phyloP scores from a whole-genome alignment of 306 rosid genomes.

The Abrus pulchellus region DNA sequence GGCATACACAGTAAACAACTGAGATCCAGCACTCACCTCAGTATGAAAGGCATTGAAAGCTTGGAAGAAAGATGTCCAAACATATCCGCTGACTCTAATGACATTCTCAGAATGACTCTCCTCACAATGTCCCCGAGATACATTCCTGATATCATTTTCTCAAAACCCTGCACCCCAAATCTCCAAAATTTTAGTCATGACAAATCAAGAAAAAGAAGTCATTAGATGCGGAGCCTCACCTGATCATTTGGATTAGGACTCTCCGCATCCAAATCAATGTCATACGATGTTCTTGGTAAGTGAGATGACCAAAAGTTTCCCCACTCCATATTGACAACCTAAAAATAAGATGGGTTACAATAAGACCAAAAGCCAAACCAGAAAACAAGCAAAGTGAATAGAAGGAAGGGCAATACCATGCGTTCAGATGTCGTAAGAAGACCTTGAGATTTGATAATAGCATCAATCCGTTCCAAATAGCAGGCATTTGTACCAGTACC shows the following conservation, averaged over 20 bases:
- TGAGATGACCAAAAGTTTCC: constrained; percentile 95
- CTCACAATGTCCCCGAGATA: constrained; percentile 94
- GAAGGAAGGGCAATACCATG: constrained; percentile 65
- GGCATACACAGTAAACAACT: neutral
- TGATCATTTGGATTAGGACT: constrained; percentile 96
- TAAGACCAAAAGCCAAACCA: constrained; percentile 13
- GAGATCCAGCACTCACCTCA: constrained; percentile 64
- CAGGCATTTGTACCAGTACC: constrained; percentile 98
- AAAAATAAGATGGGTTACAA: constrained; percentile 6
- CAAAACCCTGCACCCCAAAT: constrained; percentile 79
- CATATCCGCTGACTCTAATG: constrained; percentile 76
- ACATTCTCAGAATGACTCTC: constrained; percentile 86
- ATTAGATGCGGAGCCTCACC: constrained; percentile 54
- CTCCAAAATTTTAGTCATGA: constrained; percentile 41
- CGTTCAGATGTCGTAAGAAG: constrained; percentile 78
- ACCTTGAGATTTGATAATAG: constrained; percentile 90
- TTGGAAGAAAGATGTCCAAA: constrained; percentile 72
- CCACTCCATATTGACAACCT: constrained; percentile 99
- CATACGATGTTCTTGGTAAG: constrained; percentile 88
- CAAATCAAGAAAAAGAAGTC: constrained; percentile 33
- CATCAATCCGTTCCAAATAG: constrained; percentile 88
- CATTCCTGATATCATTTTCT: constrained; percentile 97
- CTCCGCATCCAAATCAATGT: constrained; percentile 80
- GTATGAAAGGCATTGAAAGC: constrained; percentile 69
- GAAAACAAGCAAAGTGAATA: neutral